Conservation (phyloP, 2,329 filamentous ascomycete species). For the Curvularia lunata region DNA sequence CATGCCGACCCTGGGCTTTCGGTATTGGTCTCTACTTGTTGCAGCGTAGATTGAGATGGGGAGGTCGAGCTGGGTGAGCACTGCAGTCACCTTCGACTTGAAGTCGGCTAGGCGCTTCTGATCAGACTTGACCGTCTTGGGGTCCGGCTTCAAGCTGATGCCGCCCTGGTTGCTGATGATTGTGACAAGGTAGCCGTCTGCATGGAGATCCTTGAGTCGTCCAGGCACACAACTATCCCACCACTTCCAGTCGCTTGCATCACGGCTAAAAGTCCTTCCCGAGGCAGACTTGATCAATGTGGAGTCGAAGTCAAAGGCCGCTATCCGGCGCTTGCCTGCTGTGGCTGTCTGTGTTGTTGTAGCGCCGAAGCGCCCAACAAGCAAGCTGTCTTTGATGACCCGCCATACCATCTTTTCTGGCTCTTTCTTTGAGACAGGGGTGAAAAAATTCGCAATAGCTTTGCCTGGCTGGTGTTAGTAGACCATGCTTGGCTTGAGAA, state of each 20-base stretch:
- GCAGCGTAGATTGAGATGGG: slow-evolving; percentile 86
- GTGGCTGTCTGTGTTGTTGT: slow-evolving; percentile 46
- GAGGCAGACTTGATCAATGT: slow-evolving; percentile 83
- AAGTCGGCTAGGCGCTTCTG: slow-evolving; percentile 76
- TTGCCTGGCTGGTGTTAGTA: slow-evolving; percentile 58
- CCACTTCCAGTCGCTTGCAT: slow-evolving; percentile 90
- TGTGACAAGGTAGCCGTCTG: slow-evolving; percentile 76
- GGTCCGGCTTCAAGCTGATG: slow-evolving; percentile 73
- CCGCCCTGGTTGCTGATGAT: slow-evolving; percentile 91
- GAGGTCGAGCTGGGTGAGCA: slow-evolving; percentile 75
- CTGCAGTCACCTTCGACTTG: slow-evolving; percentile 76
- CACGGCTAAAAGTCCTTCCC: slow-evolving; percentile 76
- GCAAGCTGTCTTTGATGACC: slow-evolving; percentile 69
- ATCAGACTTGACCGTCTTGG: slow-evolving; percentile 71
- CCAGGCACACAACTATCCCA: slow-evolving; percentile 77
- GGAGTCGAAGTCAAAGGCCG: slow-evolving; percentile 67
- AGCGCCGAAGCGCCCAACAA: slow-evolving; percentile 74
- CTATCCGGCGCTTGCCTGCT: slow-evolving; percentile 39
- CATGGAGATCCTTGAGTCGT: slow-evolving; percentile 70
- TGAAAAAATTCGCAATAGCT: slow-evolving; percentile 85
- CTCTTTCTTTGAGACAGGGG: slow-evolving; percentile 80
- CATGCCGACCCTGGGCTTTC: slow-evolving; percentile 90
- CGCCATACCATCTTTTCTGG: slow-evolving; percentile 77
- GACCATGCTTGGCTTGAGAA: not conserved
- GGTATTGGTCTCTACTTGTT: slow-evolving; percentile 78